Base-by-base conservation (phyloP, 371 early-diverging fungal genomes). In the Mucor indicus region DNA sequence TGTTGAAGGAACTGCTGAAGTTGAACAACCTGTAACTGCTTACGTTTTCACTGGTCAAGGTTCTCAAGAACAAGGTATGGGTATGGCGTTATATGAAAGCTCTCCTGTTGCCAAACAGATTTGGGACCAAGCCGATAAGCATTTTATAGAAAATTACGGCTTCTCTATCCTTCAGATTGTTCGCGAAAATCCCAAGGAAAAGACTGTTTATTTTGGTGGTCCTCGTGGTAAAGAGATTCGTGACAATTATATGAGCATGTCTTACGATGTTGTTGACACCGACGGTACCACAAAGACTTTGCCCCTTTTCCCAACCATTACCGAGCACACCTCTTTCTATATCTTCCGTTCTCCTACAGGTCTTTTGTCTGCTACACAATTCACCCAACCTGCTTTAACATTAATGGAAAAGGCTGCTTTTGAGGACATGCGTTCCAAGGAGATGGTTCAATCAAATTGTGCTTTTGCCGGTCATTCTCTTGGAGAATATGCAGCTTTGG, bases 11-110 rank as follows among this genome's bases (percentile, higher is more conserved):
- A 85, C 84, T 35, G 94, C 96, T 38, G 91, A 93, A 62, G 90
- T 96, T 19, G 91, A 92, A 38, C 92, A 95, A 67, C 89, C 93
- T 29, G 73, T 83, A 44, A 93, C 93, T 21, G 89, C 90, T 40
- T 92, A 89, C 56, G 90, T 91, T 11, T 96, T 96, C 69, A 93
- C 95, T 41, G 96, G 96, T 30, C 96, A 96, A 57, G 96, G 96
- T 55, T 91, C 96, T 40, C 96, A 96, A 62, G 89, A 90, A 63
- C 81, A 69, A 35, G 93, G 92, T 48, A 96, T 96, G 96, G 96
- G 96, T 62, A 95, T 95, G 95, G 87, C 85, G 19, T 77, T 96
- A 39, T 96, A 95, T 59, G 77, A 75, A 19, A 69, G 77, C 39
- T 93, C 93, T 5, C 71, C 80, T 38, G 83, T 91, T 48, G 95